These are phyloP conservation scores for Graphilbum ipis-grandicollis DNA, from an alignment of 2,329 filamentous ascomycete species.

Conservation along the genomic window DNA sequence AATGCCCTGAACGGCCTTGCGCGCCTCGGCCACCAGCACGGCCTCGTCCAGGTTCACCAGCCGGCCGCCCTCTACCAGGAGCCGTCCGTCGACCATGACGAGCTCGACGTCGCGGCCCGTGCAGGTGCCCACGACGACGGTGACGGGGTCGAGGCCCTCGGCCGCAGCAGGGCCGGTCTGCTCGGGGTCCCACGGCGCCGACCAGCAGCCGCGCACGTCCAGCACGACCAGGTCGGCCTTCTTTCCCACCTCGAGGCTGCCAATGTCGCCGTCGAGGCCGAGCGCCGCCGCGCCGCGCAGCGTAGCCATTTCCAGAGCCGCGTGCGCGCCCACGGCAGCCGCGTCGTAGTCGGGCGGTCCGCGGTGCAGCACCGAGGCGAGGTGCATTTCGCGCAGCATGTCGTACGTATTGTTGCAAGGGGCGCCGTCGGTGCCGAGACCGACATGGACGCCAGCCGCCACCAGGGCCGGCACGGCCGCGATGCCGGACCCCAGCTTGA, in stretches of 20 bases:
- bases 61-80: conserved; percentile 10
- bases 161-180: too few species aligned
- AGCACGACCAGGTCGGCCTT: conserved; percentile 23
- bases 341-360: conserved; percentile 23
- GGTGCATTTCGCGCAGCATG: conserved; percentile 33
- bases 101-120: conserved; percentile 11
- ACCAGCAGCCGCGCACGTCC: conserved; percentile 11
- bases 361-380: conserved; percentile 31
- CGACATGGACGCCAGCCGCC: conserved; percentile 23
- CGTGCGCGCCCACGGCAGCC: conserved; percentile 22
- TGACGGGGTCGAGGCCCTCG: conserved; percentile 20
- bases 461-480: conserved; percentile 27
- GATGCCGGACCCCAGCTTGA: conserved; percentile 32
- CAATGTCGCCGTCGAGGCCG: conserved; percentile 21
- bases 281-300: conserved; percentile 30
- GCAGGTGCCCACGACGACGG: conserved; percentile 14
- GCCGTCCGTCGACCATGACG: conserved; percentile 13
- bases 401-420: conserved; percentile 35
- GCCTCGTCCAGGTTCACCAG: conserved; percentile 11
- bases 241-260: conserved; percentile 23
- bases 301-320: conserved; percentile 31
- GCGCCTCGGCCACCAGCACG: conserved; percentile 5
- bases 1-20: not conserved
- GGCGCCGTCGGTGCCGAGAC: conserved; percentile 32
- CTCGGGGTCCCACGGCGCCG: too few species aligned